Conservation (phyloP, 345 rosid genomes). For the Eucalyptus sideroxylon region DNA sequence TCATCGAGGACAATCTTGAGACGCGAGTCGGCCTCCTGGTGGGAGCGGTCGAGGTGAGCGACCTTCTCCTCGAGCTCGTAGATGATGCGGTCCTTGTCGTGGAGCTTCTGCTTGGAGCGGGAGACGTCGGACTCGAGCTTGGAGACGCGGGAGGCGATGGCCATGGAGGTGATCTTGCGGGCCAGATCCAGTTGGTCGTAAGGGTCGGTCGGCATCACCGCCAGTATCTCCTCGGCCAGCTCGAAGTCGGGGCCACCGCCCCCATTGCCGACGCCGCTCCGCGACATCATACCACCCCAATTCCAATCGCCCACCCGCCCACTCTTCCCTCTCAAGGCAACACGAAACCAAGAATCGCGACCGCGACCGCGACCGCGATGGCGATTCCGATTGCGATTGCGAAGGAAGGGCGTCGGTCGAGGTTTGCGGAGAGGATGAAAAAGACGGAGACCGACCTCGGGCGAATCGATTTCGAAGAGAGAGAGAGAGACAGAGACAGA, state of each 20-base stretch:
- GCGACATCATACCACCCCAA: constrained; percentile 14
- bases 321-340: neutral
- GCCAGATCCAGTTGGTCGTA: constrained; percentile 96
- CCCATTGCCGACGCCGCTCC: neutral
- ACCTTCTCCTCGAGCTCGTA: constrained; percentile 46
- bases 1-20: constrained; percentile 49
- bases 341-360: neutral
- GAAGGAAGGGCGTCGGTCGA: neutral
- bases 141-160: constrained; percentile 87
- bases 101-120: constrained; percentile 29
- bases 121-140: constrained; percentile 59
- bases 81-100: constrained; percentile 58
- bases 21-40: constrained; percentile 44
- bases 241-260: constrained; percentile 33
- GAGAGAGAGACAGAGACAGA: neutral
- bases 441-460: neutral
- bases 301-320: neutral
- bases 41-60: constrained; percentile 31
- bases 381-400: too few species aligned
- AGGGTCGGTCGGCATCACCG: constrained; percentile 80
- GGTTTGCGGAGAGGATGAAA: neutral
- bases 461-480: neutral
- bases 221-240: constrained; percentile 63
- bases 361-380: neutral
- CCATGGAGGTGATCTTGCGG: constrained; percentile 92